A percentile compares a stretch with the other conserved stretches of the same genome.
phyloP scores from a whole-genome alignment of 495 filamentous ascomycete genomes.

The Penicillium coprophilum region DNA sequence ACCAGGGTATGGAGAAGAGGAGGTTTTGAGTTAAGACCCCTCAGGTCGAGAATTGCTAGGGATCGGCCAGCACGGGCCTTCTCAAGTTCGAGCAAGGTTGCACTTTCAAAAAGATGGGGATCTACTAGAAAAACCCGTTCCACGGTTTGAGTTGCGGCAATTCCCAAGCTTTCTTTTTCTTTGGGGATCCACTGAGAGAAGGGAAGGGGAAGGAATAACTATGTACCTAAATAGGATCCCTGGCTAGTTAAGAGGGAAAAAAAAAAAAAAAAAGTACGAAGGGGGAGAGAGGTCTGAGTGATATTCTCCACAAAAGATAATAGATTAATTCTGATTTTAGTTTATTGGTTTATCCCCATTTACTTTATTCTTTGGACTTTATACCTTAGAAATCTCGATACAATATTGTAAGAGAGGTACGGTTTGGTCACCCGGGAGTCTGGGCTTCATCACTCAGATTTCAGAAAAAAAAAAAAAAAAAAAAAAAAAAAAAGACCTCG shows the following conservation, averaged over 20 bases:
- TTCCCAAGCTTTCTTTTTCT: conserved; percentile 29
- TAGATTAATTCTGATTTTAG: no score
- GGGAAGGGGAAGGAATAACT: conserved; percentile 5
- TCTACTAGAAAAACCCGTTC: conserved; percentile 30
- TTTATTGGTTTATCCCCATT: no score
- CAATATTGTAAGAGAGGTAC: no score
- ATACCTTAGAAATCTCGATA: no score
- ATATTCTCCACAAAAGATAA: no score
- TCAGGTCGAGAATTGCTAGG: conserved; percentile 33
- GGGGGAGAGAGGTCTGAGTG: no score
- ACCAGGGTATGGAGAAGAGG: conserved; percentile 37
- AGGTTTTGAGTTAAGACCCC: conserved; percentile 39
- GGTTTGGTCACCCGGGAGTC: conserved; percentile 16
- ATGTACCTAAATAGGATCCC: neutral
- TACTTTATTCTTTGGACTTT: conserved; percentile 1
- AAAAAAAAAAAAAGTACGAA: neutral
- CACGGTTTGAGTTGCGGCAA: conserved; percentile 36
- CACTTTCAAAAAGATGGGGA: conserved; percentile 30
- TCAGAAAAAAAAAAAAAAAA: conserved; percentile 1
- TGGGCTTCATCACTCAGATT: no score
- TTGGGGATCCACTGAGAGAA: neutral
- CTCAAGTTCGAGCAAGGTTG: conserved; percentile 29
- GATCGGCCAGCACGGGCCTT: conserved; percentile 46
- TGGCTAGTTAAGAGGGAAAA: neutral
- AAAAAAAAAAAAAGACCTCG: neutral